Base-by-base conservation (phyloP, 2,329 filamentous ascomycete species). In the Ampelomyces quisqualis region DNA sequence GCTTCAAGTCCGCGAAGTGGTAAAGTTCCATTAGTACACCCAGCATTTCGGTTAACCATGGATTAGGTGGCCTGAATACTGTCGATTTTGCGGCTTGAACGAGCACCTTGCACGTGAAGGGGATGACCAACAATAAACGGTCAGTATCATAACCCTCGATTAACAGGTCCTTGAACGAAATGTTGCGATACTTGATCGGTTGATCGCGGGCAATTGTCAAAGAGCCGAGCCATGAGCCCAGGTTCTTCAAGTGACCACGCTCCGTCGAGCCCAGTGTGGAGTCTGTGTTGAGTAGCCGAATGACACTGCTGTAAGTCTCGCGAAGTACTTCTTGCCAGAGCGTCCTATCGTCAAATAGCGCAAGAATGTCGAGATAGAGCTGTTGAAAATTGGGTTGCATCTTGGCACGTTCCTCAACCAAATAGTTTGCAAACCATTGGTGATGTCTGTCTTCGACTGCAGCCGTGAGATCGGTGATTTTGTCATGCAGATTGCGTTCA, bases 11-110 rank as follows among this genome's bases (percentile, higher is more conserved):
- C 10, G 88, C 89, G 58, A 87, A 86, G 60, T 95, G 86, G 61
- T 98, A 98, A 3, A 98, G 77, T 62, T 98, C 94, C 57, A 95
- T 88, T 23, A 98, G 77, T 6, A 97, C 76, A 50, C 88, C 81
- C 40, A 98, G 82, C 38, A 98, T 93, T 58, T 98, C 93, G 87
- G 96, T 95, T 30, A 96, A 70, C 93, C 93, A 98, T 1, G 93
- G 93, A 58, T 98, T 98, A 1, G 93, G 93, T 8, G 91, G 90
- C 42, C 84, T 86, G 72, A 98, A 98, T 7, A 97, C 85, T 9
- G 85, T 86, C 0, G 93, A 97, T 35, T 82, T 80, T 24, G 82
- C 83, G 14, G 90, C 90, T 64, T 96, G 90, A 15, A 86, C 80
- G 15, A 98, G 74, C 4, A 96, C 89, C 70, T 96, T 97, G 79